Evolutionary conservation across 192 early-diverging fungal species (phyloP).

Genomic region (Phycomyces nitens): DNA sequence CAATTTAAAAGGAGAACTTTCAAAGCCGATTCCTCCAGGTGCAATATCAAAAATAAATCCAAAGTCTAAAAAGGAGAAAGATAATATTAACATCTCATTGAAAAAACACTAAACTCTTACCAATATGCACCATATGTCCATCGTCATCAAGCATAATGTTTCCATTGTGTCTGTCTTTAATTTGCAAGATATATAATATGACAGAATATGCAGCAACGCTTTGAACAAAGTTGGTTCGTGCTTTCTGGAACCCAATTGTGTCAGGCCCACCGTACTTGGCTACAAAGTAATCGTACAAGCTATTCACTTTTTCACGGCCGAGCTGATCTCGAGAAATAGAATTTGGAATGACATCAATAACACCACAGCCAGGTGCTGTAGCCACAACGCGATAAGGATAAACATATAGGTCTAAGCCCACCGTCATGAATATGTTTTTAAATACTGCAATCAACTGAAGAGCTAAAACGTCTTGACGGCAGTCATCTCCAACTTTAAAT

Average conservation of each 20-base stretch:
- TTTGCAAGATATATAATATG: constrained; percentile 89
- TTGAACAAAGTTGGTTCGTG: constrained; percentile 91
- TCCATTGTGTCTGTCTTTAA: constrained; percentile 99
- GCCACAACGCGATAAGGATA: constrained; percentile 98
- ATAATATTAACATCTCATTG: not conserved
- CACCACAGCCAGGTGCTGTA: constrained; percentile 93
- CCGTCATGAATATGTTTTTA: constrained; percentile 88
- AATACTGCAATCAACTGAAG: constrained; percentile 96
- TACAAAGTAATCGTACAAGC: constrained; percentile 90
- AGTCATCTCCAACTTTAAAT: constrained; percentile 99
- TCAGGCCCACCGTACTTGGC: constrained; percentile 88
- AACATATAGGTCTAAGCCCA: constrained; percentile 93
- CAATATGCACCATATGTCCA: constrained; percentile 97
- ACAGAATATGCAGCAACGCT: constrained; percentile 94
- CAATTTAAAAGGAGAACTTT: constrained; percentile 95
- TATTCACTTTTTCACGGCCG: constrained; percentile 98
- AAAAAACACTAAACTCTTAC: constrained; percentile 35
- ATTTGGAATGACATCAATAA: constrained; percentile 97
- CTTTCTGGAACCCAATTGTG: constrained; percentile 82
- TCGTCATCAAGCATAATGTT: constrained; percentile 98
- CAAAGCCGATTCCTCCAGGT: constrained; percentile 94
- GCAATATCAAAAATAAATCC: constrained; percentile 98
- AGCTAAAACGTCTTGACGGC: constrained; percentile 97
- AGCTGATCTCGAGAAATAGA: constrained; percentile 97
- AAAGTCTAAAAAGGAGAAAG: constrained; percentile 65